Evolutionary conservation across 2,329 filamentous ascomycete genomes (phyloP).

Genomic region (Chaetomium globosum): DNA sequence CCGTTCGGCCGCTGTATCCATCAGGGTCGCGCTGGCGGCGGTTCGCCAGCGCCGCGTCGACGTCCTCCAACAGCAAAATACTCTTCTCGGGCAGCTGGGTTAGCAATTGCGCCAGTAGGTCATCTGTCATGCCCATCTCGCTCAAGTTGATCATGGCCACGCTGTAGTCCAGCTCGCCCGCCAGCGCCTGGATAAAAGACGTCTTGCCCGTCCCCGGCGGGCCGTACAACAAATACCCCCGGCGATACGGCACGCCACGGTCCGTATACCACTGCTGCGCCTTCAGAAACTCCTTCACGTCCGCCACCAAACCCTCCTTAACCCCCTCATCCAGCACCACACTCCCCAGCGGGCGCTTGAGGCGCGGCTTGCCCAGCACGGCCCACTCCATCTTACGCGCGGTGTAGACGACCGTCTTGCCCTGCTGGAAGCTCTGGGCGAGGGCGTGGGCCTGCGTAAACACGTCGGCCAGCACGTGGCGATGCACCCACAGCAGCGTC

Average conservation of each 20-base stretch:
- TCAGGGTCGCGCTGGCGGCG: constrained; percentile 75
- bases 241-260: constrained; percentile 88
- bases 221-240: constrained; percentile 86
- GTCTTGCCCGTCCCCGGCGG: constrained; percentile 92
- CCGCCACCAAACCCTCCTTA: constrained; percentile 76
- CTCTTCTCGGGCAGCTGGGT: constrained; percentile 83
- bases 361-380: constrained; percentile 78
- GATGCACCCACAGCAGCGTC: constrained; percentile 86
- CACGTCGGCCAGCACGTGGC: constrained; percentile 85
- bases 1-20: constrained; percentile 82
- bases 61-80: constrained; percentile 83
- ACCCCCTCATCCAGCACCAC: constrained; percentile 85
- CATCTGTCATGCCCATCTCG: constrained; percentile 86
- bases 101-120: constrained; percentile 81
- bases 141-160: constrained; percentile 92
- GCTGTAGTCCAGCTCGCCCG: constrained; percentile 87
- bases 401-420: constrained; percentile 90
- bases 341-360: constrained; percentile 83
- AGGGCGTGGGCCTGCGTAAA: constrained; percentile 85
- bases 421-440: constrained; percentile 78
- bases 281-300: constrained; percentile 79
- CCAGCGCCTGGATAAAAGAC: constrained; percentile 93
- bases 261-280: constrained; percentile 88
- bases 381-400: constrained; percentile 83
- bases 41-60: constrained; percentile 87